phyloP scores from a whole-genome alignment of 2,329 filamentous ascomycete species.

The Pseudogymnoascus sp. region DNA sequence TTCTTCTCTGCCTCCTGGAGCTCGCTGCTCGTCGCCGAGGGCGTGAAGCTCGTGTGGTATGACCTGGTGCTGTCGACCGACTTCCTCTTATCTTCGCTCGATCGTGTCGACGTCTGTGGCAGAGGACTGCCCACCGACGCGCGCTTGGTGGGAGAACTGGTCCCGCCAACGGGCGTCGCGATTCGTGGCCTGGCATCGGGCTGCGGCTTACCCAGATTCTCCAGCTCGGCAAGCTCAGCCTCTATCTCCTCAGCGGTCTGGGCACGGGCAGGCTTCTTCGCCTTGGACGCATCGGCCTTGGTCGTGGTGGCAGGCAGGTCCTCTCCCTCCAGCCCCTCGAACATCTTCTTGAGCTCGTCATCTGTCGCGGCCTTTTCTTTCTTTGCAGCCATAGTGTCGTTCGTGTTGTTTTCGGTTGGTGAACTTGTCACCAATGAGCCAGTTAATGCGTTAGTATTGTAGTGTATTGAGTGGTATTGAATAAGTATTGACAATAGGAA shows the following conservation, averaged over 20 bases:
- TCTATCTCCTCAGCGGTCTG: conserved; percentile 54
- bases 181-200: conserved; percentile 71
- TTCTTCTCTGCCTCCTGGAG: conserved; percentile 50
- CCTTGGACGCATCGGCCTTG: conserved; percentile 32
- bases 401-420: not conserved
- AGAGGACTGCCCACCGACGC: conserved; percentile 32
- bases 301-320: conserved; percentile 29
- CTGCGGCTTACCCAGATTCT: conserved; percentile 58
- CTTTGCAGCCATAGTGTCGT: conserved; percentile 48
- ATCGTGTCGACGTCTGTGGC: conserved; percentile 43
- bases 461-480: not conserved
- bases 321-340: conserved; percentile 52
- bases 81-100: conserved; percentile 69
- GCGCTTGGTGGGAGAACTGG: conserved; percentile 38
- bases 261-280: conserved; percentile 30
- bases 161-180: conserved; percentile 11
- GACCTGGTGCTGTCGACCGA: conserved; percentile 70
- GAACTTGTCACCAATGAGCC: not conserved
- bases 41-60: conserved; percentile 63
- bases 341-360: conserved; percentile 58
- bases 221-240: conserved; percentile 64
- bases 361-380: conserved; percentile 49
- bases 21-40: conserved; percentile 46
- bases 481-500: not conserved
- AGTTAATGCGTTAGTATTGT: not conserved